phyloP scores from a whole-genome alignment of 2,329 filamentous ascomycete species.

The Fusarium palustre region DNA sequence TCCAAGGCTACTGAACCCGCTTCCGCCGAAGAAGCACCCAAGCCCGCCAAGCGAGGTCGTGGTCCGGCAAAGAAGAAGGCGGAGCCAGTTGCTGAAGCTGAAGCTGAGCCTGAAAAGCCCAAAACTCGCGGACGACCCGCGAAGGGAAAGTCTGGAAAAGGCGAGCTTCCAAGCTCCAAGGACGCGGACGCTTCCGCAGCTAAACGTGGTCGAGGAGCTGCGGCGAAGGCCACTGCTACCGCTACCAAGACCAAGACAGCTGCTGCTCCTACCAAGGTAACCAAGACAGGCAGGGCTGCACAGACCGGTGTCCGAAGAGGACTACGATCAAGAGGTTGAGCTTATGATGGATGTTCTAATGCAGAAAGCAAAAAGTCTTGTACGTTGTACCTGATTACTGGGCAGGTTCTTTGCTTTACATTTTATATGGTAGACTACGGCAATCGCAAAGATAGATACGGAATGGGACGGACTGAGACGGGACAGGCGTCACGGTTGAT shows the following conservation, averaged over 20 bases:
- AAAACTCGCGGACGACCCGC: conserved; percentile 34
- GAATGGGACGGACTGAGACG: conserved; percentile 1
- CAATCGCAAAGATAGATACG: conserved; percentile 2
- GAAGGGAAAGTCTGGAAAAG: conserved; percentile 44
- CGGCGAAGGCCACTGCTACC: conserved; percentile 9
- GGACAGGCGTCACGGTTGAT: neutral
- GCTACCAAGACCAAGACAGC: conserved; percentile 11
- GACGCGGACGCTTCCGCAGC: neutral
- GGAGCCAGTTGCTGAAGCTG: conserved; percentile 1
- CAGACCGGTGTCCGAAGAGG: conserved; percentile 34
- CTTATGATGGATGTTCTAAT: neutral
- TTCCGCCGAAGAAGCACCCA: conserved; percentile 1
- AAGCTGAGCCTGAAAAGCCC: conserved; percentile 18
- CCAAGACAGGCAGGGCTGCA: conserved; percentile 36
- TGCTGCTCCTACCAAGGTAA: conserved; percentile 33
- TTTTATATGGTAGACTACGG: conserved; percentile 1
- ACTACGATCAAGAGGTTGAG: conserved; percentile 35
- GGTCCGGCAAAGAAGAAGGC: conserved; percentile 13
- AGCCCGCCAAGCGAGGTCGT: conserved; percentile 32
- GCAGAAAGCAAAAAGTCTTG: conserved; percentile 3
- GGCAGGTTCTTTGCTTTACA: conserved; percentile 1
- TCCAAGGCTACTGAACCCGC: conserved; percentile 16
- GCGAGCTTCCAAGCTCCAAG: conserved; percentile 40
- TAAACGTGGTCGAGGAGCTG: conserved; percentile 31
- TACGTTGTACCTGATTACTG: neutral